Evolutionary conservation across 2,329 filamentous ascomycete species (phyloP).

Genomic region (Aspergillus terreus): DNA sequence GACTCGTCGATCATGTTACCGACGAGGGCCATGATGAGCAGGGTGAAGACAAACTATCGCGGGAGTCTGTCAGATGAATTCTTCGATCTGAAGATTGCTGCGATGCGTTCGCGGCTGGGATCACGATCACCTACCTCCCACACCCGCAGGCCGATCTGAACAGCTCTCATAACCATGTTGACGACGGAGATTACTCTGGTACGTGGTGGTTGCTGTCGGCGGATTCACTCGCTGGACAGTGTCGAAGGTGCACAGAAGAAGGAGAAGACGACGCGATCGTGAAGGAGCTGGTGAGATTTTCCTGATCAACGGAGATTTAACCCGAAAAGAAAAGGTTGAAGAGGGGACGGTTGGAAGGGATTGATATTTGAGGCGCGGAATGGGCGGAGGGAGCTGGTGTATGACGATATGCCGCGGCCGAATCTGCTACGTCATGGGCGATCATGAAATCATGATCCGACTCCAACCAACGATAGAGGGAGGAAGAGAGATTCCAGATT

Average conservation of each 20-base stretch:
- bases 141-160: conserved; percentile 28
- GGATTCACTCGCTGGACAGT: background rate
- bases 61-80: conserved; percentile 1
- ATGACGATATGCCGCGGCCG: conserved; percentile 27
- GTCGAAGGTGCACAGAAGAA: background rate
- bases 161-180: conserved; percentile 24
- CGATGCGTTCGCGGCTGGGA: too few relatives aligned
- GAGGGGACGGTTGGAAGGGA: conserved; percentile 3
- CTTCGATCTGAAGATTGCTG: too few relatives aligned
- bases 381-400: conserved; percentile 21
- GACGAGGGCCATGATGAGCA: conserved; percentile 59
- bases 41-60: conserved; percentile 54
- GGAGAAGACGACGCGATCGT: background rate
- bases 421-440: conserved; percentile 30
- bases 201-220: too few relatives aligned
- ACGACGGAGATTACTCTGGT: conserved; percentile 1
- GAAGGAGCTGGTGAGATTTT: conserved; percentile 2
- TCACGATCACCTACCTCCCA: conserved; percentile 24
- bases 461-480: background rate
- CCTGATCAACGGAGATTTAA: conserved; percentile 8
- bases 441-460: conserved; percentile 21
- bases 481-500: too few relatives aligned
- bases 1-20: conserved; percentile 60
- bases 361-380: conserved; percentile 28
- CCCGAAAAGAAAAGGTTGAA: conserved; percentile 3